These are phyloP conservation scores for Talaromyces ruber DNA, from an alignment of 495 filamentous ascomycete species.

Conservation along the genomic window DNA sequence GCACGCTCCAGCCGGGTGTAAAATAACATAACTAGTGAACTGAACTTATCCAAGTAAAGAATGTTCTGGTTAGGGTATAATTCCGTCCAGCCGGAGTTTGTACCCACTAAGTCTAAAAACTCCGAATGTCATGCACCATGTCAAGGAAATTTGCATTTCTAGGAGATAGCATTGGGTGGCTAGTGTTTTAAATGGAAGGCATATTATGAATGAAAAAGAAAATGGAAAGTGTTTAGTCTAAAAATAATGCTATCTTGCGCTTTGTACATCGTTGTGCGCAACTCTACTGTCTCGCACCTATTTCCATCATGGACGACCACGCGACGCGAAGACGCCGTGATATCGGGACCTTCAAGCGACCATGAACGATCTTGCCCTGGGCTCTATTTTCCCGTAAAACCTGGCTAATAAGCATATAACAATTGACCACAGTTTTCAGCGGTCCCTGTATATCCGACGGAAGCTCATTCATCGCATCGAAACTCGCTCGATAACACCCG, in stretches of 20 bases:
- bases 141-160: too few relatives aligned
- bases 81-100: too few relatives aligned
- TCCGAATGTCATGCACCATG: too few relatives aligned
- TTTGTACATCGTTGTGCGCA: not conserved
- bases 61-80: too few relatives aligned
- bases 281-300: not conserved
- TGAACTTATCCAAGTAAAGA: too few relatives aligned
- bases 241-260: not conserved
- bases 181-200: too few relatives aligned
- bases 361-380: not conserved
- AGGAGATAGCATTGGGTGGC: too few relatives aligned
- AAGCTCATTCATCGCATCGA: slow-evolving; percentile 44
- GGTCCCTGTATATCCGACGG: slow-evolving; percentile 48
- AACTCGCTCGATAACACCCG: slow-evolving; percentile 37
- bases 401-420: slow-evolving; percentile 62
- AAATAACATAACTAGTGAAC: too few relatives aligned
- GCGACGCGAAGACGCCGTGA: not conserved
- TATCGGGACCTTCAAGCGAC: not conserved
- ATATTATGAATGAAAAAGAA: too few relatives aligned
- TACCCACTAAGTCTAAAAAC: too few relatives aligned
- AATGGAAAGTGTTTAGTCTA: too few relatives aligned
- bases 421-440: slow-evolving; percentile 59
- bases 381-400: not conserved
- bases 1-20: too few relatives aligned
- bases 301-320: not conserved